Conservation (phyloP, 768 basidiomycete species). For the Boletus subcaerulescens region DNA sequence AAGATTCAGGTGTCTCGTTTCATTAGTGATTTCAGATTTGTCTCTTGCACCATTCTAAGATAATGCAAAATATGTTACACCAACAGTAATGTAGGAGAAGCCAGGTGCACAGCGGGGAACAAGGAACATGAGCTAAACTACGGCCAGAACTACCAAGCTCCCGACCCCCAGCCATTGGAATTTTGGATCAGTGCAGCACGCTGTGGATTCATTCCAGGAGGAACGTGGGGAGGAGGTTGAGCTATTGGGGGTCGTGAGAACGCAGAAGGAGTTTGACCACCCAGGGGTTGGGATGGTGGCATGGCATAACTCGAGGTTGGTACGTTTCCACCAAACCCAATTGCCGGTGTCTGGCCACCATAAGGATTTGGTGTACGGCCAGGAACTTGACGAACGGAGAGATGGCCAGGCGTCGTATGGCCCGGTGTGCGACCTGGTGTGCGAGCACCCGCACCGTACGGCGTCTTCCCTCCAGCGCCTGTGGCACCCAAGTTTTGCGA, state of each 20-base stretch:
- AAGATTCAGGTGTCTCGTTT: background rate
- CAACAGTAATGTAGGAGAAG: slow-evolving; percentile 19
- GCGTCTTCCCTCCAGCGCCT: slow-evolving; percentile 69
- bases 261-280: slow-evolving; percentile 40
- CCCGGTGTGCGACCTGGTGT: slow-evolving; percentile 75
- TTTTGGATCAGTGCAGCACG: slow-evolving; percentile 66
- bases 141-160: slow-evolving; percentile 29
- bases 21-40: background rate
- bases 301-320: slow-evolving; percentile 29
- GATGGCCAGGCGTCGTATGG: slow-evolving; percentile 76
- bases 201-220: slow-evolving; percentile 64
- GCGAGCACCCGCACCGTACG: slow-evolving; percentile 69
- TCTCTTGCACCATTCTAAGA: slow-evolving; percentile 20
- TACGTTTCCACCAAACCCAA: slow-evolving; percentile 28
- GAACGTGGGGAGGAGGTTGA: slow-evolving; percentile 43
- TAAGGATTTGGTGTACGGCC: slow-evolving; percentile 83
- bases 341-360: slow-evolving; percentile 39
- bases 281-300: slow-evolving; percentile 34
- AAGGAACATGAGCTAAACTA: slow-evolving; percentile 16
- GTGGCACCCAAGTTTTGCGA: slow-evolving; percentile 59
- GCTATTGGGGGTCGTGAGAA: slow-evolving; percentile 40
- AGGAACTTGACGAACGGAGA: slow-evolving; percentile 65
- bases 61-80: slow-evolving; percentile 29
- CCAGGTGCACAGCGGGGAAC: slow-evolving; percentile 13
- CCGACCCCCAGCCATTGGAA: slow-evolving; percentile 34